These are phyloP conservation scores for Jatropha multifida DNA, from an alignment of 441 rosid genomes.

Conservation along the genomic window DNA sequence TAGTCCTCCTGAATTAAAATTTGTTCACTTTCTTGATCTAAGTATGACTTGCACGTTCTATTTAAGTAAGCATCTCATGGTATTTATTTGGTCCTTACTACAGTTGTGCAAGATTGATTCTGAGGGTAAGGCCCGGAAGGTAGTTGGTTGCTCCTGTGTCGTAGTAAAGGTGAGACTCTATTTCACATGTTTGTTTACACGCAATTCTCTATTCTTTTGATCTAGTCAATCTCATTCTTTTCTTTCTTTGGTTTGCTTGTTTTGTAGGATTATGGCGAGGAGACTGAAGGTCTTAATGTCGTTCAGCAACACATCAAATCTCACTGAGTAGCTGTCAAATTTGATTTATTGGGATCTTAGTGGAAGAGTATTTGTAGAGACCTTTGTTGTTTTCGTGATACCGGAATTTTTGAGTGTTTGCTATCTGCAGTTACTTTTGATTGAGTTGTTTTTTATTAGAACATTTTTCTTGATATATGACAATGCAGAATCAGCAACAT, in stretches of 20 bases:
- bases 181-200: not conserved
- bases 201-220: not conserved
- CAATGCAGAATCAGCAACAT: not conserved
- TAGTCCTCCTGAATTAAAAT: not conserved
- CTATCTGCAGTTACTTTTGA: not conserved
- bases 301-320: constrained; percentile 53
- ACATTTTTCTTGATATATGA: not conserved
- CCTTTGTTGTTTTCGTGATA: constrained; percentile 2
- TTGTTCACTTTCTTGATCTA: not conserved
- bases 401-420: not conserved
- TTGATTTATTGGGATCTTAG: constrained; percentile 8
- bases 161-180: constrained; percentile 43
- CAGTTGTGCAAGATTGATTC: constrained; percentile 65
- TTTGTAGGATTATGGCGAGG: constrained; percentile 59
- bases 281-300: constrained; percentile 51
- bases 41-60: not conserved
- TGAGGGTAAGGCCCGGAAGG: constrained; percentile 61
- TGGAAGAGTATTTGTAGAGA: constrained; percentile 14
- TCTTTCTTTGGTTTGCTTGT: not conserved
- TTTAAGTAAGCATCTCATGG: not conserved
- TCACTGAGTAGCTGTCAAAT: constrained; percentile 25
- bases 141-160: constrained; percentile 55
- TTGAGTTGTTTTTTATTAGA: not conserved
- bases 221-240: not conserved
- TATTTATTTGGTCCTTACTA: not conserved